Conservation (phyloP, 352 stramenopile species). For the Phytophthora constricta region DNA sequence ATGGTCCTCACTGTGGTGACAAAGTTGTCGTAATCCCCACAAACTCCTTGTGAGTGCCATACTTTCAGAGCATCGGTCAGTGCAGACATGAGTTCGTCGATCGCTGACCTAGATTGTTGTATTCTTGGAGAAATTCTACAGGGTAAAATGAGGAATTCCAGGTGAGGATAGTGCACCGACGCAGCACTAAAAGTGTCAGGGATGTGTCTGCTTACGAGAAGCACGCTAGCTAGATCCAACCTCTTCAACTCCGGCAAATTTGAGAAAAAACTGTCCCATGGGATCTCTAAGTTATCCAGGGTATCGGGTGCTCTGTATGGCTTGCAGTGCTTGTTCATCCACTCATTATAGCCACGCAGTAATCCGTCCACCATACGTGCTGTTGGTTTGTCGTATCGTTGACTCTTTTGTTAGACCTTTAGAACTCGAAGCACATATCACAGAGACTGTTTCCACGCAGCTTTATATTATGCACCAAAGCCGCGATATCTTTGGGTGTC, state of each 20-base stretch:
- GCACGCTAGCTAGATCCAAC: not conserved
- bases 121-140: no score
- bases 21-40: not conserved
- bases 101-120: no score
- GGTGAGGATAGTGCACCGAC: not conserved
- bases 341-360: not conserved
- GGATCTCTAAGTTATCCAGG: not conserved
- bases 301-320: not conserved
- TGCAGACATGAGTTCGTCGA: not conserved
- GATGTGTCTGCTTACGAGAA: conserved; percentile 4
- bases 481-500: not conserved
- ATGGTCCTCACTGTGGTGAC: not conserved
- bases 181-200: not conserved
- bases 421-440: not conserved
- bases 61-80: not conserved
- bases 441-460: not conserved
- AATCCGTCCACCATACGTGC: not conserved
- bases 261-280: not conserved
- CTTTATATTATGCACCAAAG: not conserved
- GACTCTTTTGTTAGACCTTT: not conserved
- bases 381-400: not conserved
- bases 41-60: not conserved
- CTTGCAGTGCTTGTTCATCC: not conserved
- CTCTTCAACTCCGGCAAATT: not conserved
- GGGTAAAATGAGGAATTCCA: conserved; percentile 6